Evolutionary conservation across 306 rosid species (phyloP), one percentile per base, ranked within the genome.

Genomic region (Astragalus membranaceus): DNA sequence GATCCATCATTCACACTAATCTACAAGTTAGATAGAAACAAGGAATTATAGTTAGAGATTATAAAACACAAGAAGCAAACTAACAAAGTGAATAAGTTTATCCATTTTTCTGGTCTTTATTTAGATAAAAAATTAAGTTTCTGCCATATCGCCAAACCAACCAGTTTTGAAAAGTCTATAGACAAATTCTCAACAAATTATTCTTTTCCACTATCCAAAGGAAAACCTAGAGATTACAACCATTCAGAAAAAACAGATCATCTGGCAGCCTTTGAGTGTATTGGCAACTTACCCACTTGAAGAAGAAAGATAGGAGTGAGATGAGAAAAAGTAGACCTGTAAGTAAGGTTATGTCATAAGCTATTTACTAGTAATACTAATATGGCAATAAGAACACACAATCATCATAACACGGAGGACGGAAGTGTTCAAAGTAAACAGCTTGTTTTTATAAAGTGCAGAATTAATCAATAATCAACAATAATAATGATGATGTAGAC

Each of bases 1-100:
- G 71, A 82, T 88, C 96, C 99, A 94, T 94, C 85, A 68, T 70
- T 68, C 86, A 70, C 79, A 70, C 66, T 43, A 66, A 74, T 69
- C 96, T 86, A 58, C 81, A 81, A 72, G 72, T 78, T 16, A 67
- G 36, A 86, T 33, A 17, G 42, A 17, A 73, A 62, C 70, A 55
- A 55, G 8, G 43, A 77, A 41, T 56, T 7, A 20, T 30, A 46
- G 11, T 16, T 26, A 47, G 37, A 67, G 36, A 63, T 37, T 3
- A 71, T 53, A 35, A 35, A 36, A 61, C 75, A 64, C 47, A 52
- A 64, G 4, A 52, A 9, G 20, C 8, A 64, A 47, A 6, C 6
- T 6, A 9, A 32, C 10, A 64, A 47, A 6, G 2, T 4, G n/a
- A 53, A 60, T 67, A 52, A 47, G n/a, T 68, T 35, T 43, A 9